phyloP scores from a whole-genome alignment of 148 eudicot species.

The Rheum nobile region DNA sequence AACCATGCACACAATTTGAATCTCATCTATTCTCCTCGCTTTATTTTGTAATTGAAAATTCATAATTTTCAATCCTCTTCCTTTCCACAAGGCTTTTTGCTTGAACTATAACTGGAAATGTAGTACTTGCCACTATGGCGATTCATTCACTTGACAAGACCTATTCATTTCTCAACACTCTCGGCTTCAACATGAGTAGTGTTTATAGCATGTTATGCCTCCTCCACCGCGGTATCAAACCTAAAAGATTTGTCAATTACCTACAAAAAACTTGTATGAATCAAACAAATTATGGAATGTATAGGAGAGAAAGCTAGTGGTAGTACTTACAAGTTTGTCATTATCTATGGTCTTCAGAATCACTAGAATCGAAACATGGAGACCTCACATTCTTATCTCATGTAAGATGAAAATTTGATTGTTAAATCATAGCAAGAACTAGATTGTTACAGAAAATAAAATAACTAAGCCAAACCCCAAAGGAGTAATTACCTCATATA shows the following conservation, averaged over 20 bases:
- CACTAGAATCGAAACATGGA: too few species aligned
- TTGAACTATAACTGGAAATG: too few species aligned
- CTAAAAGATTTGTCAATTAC: conserved; percentile 91
- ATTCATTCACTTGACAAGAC: conserved; percentile 1
- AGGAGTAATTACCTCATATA: conserved; percentile 47
- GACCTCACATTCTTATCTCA: conserved; percentile 78
- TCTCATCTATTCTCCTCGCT: too few species aligned
- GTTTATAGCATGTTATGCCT: conserved; percentile 50
- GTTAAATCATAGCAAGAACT: neutral
- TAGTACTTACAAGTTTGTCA: conserved; percentile 81
- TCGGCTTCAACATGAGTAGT: conserved; percentile 8
- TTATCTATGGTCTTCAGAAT: conserved; percentile 83
- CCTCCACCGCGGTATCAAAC: conserved; percentile 89
- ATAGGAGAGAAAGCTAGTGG: neutral
- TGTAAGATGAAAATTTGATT: conserved; percentile 11
- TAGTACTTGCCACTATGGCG: conserved; percentile 7
- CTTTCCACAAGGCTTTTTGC: too few species aligned
- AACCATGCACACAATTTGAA: conserved; percentile 47
- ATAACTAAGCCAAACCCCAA: neutral
- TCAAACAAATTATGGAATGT: neutral
- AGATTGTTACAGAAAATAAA: neutral
- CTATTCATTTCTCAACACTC: conserved; percentile 2
- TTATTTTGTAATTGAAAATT: too few species aligned
- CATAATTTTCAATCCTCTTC: too few species aligned
- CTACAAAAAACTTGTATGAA: conserved; percentile 14